Conservation (phyloP, 2,329 filamentous ascomycete species). For the Cladophialophora immunda region DNA sequence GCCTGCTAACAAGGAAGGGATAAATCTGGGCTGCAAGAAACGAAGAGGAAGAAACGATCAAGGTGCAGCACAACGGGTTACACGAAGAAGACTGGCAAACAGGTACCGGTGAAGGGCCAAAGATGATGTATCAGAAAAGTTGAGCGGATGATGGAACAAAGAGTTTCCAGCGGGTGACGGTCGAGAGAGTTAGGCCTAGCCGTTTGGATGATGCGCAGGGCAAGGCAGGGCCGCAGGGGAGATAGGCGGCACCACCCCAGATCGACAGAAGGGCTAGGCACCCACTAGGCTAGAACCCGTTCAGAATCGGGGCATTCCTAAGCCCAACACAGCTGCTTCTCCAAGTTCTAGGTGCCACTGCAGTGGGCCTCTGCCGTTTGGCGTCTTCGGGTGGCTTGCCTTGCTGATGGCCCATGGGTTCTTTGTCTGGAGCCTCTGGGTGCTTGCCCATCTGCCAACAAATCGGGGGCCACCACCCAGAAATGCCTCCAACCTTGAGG, state of each 20-base stretch:
- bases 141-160: constrained; percentile 11
- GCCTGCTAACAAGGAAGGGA: constrained; percentile 8
- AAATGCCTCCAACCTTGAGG: not conserved
- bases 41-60: not conserved
- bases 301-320: constrained; percentile 1
- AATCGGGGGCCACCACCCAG: not conserved
- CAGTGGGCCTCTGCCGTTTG: not conserved
- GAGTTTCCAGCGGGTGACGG: constrained; percentile 4
- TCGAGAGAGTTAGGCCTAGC: not conserved
- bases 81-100: constrained; percentile 23
- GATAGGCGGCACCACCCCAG: constrained; percentile 8
- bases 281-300: not conserved
- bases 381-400: constrained; percentile 8
- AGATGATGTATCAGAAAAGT: constrained; percentile 37
- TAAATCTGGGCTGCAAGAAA: not conserved
- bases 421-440: not conserved
- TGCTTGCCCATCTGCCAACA: not conserved
- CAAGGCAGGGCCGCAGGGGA: constrained; percentile 5
- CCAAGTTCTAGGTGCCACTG: not conserved
- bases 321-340: not conserved
- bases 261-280: constrained; percentile 8
- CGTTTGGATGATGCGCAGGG: constrained; percentile 1
- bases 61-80: constrained; percentile 16
- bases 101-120: constrained; percentile 29
- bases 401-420: not conserved